These are phyloP conservation scores for Furcasterigmium furcatum DNA, from an alignment of 2,329 filamentous ascomycete genomes.

Conservation along the genomic window DNA sequence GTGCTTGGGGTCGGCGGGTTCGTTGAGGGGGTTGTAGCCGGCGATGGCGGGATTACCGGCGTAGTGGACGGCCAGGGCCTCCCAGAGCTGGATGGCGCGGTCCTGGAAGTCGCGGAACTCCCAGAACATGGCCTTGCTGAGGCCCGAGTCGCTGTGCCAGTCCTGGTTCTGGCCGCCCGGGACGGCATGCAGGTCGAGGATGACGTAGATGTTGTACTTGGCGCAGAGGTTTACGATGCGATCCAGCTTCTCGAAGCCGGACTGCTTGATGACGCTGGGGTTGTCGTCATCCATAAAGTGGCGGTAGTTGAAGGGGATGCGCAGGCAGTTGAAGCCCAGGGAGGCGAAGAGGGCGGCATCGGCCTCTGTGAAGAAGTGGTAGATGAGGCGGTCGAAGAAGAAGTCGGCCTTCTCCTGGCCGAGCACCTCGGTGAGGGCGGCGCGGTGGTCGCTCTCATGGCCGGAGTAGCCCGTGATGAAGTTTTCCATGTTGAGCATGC, in stretches of 20 bases:
- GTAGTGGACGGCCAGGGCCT: conserved; percentile 36
- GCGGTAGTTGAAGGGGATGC: conserved; percentile 59
- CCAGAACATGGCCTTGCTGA: conserved; percentile 38
- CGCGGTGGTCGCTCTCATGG: conserved; percentile 54
- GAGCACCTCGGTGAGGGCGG: conserved; percentile 47
- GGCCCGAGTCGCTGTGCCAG: conserved; percentile 39
- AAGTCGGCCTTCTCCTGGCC: conserved; percentile 55
- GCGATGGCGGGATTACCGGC: conserved; percentile 37
- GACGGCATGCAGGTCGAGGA: conserved; percentile 40
- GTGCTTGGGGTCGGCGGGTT: conserved; percentile 25
- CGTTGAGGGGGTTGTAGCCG: conserved; percentile 34
- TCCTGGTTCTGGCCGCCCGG: conserved; percentile 45
- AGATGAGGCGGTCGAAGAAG: conserved; percentile 55
- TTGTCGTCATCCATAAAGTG: conserved; percentile 52
- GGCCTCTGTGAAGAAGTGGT: conserved; percentile 56
- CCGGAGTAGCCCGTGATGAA: conserved; percentile 63
- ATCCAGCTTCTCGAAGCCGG: conserved; percentile 46
- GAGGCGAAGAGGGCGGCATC: conserved; percentile 57
- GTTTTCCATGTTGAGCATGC: conserved; percentile 49
- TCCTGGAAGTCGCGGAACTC: conserved; percentile 44
- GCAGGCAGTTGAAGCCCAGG: conserved; percentile 54
- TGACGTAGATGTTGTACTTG: conserved; percentile 37
- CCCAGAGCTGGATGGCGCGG: conserved; percentile 39
- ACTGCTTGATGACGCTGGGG: conserved; percentile 40
- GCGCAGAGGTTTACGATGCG: conserved; percentile 42